A percentile compares a stretch with the other conserved stretches of the same genome.
Conservation (phyloP, 495 filamentous ascomycete genomes). For the Podospora australis region DNA sequence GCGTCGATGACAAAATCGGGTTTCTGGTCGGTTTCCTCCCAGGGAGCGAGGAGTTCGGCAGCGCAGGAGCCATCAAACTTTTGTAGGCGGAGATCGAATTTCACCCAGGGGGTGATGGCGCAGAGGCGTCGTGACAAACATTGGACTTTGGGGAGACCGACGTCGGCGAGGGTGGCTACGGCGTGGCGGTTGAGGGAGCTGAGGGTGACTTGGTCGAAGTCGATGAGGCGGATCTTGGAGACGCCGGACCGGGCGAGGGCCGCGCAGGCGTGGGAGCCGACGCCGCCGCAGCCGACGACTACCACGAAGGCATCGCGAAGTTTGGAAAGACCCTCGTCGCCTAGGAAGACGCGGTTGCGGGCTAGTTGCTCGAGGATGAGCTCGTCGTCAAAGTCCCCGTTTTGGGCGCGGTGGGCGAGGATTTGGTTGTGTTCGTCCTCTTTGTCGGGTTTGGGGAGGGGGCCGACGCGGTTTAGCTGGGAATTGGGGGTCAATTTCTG, state of each 20-base stretch:
- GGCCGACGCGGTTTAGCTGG: conserved; percentile 72
- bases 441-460: conserved; percentile 46
- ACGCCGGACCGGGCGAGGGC: conserved; percentile 87
- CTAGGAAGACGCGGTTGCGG: conserved; percentile 89
- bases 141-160: conserved; percentile 90
- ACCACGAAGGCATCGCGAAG: conserved; percentile 79
- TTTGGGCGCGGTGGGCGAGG: conserved; percentile 71
- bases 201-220: conserved; percentile 96
- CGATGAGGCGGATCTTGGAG: conserved; percentile 77
- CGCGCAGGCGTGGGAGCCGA: conserved; percentile 84
- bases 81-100: conserved; percentile 81
- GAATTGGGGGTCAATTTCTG: too few species aligned
- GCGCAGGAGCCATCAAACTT: conserved; percentile 56
- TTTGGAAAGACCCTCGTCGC: conserved; percentile 66
- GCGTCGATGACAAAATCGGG: conserved; percentile 92
- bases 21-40: conserved; percentile 54
- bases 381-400: conserved; percentile 90
- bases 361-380: conserved; percentile 94
- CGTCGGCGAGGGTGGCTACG: conserved; percentile 86
- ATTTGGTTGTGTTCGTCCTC: conserved; percentile 73
- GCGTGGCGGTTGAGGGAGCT: conserved; percentile 92
- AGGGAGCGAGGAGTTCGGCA: conserved; percentile 54
- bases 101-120: conserved; percentile 83
- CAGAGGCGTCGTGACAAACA: conserved; percentile 71
- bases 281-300: conserved; percentile 88